These are phyloP conservation scores for Sanghuangporus sanghuang DNA, from an alignment of 1,284 basidiomycete species.

Conservation along the genomic window DNA sequence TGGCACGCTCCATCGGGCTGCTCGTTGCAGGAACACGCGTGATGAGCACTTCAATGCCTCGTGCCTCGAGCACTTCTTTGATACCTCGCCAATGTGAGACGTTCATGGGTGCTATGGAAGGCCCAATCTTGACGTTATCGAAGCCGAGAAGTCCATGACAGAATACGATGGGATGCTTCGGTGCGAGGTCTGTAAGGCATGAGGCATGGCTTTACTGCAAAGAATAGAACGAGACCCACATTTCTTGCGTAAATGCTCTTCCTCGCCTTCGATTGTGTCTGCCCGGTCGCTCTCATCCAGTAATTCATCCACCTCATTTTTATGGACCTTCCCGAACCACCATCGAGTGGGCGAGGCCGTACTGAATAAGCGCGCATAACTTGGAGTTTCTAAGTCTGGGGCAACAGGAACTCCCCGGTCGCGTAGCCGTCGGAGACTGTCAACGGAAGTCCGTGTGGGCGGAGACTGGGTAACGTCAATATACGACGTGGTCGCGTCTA, in stretches of 20 bases:
- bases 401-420: conserved; percentile 31
- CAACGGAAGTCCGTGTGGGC: conserved; percentile 48
- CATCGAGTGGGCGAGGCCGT: conserved; percentile 28
- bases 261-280: conserved; percentile 46
- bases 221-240: conserved; percentile 42
- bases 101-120: conserved; percentile 71
- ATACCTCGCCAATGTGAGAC: conserved; percentile 96
- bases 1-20: conserved; percentile 80
- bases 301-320: conserved; percentile 42
- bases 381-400: conserved; percentile 17
- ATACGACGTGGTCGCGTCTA: conserved; percentile 1
- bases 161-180: conserved; percentile 83
- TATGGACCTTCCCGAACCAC: conserved; percentile 53
- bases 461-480: conserved; percentile 32
- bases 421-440: conserved; percentile 56
- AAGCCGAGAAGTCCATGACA: conserved; percentile 92
- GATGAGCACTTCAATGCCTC: conserved; percentile 87
- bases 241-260: conserved; percentile 55
- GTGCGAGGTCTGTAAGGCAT: conserved; percentile 53
- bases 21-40: conserved; percentile 90
- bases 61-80: conserved; percentile 82
- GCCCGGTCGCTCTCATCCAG: conserved; percentile 56
- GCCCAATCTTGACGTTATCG: conserved; percentile 70
- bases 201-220: conserved; percentile 1
- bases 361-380: conserved; percentile 9